Conservation (phyloP, 768 basidiomycete species). For the Mycena epipterygia region DNA sequence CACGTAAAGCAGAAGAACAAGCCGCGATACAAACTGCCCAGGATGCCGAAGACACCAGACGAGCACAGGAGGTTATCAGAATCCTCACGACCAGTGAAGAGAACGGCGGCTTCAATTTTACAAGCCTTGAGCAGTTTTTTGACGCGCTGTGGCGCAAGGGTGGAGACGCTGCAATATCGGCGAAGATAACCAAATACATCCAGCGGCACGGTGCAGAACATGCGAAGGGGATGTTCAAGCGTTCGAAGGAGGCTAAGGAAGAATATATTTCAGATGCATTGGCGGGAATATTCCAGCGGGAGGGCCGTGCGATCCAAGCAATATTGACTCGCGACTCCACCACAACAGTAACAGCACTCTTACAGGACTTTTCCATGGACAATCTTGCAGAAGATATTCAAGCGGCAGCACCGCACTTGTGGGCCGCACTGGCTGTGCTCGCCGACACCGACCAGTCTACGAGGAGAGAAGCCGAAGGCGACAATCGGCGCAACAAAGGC, state of each 20-base stretch:
- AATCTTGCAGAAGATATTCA: neutral
- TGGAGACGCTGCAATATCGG: conserved; percentile 8
- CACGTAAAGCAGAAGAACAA: too few species aligned
- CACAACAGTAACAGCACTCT: neutral
- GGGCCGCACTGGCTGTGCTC: conserved; percentile 1
- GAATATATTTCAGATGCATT: neutral
- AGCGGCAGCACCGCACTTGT: conserved; percentile 14
- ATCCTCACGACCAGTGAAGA: neutral
- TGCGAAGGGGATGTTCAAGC: conserved; percentile 17
- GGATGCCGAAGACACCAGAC: too few species aligned
- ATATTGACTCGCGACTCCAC: neutral
- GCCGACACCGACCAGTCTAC: neutral
- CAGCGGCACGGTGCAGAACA: conserved; percentile 1
- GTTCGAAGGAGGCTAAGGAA: neutral
- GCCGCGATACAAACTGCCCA: too few species aligned
- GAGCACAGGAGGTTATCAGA: too few species aligned
- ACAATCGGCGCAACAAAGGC: neutral
- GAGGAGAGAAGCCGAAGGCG: neutral
- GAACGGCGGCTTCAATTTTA: conserved; percentile 15
- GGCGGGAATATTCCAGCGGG: neutral
- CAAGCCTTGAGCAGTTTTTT: conserved; percentile 11
- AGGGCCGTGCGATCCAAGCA: neutral
- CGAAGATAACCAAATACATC: too few species aligned
- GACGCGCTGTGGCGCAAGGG: conserved; percentile 12
- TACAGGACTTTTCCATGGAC: conserved; percentile 19